Evolutionary conservation across 371 early-diverging fungal species (phyloP).

Genomic region (Conidiobolus incongruus): DNA sequence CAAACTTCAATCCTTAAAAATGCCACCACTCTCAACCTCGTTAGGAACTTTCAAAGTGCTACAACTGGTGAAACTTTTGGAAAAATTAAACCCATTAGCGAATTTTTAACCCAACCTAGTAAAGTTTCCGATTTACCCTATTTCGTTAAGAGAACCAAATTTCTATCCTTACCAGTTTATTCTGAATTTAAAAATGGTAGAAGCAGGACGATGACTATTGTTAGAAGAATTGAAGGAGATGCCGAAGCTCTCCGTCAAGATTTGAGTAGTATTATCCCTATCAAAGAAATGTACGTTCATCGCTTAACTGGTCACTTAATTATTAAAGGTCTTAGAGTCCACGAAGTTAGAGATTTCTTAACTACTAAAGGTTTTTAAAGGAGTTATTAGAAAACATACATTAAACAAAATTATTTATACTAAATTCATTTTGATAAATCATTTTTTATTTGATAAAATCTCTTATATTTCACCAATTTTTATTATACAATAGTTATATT

Average conservation of each 20-base stretch:
- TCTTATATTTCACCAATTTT: too few relatives aligned
- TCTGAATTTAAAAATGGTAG: constrained; percentile 41
- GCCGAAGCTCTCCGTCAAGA: neutral
- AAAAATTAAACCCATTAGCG: neutral
- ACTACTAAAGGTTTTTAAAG: constrained; percentile 3
- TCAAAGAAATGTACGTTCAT: neutral
- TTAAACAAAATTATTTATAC: too few relatives aligned
- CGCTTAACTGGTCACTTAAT: neutral
- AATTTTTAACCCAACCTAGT: neutral
- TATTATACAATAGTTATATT: too few relatives aligned
- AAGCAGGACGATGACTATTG: constrained; percentile 33
- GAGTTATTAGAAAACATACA: neutral
- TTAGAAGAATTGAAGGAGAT: constrained; percentile 55
- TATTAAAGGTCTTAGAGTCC: constrained; percentile 3
- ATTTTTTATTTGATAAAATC: too few relatives aligned
- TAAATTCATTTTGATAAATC: too few relatives aligned
- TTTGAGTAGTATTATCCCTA: neutral
- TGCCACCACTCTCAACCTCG: too few relatives aligned
- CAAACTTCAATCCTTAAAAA: too few relatives aligned
- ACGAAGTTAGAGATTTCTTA: constrained; percentile 3
- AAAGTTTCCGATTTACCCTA: constrained; percentile 10
- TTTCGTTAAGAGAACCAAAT: constrained; percentile 26
- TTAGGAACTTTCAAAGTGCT: neutral
- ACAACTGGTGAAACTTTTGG: constrained; percentile 4
- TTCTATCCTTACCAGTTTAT: constrained; percentile 45